A percentile compares a stretch with the other conserved stretches of the same genome.
Evolutionary conservation across 345 rosid species (phyloP).

Genomic region (Microthlaspi erraticum): DNA sequence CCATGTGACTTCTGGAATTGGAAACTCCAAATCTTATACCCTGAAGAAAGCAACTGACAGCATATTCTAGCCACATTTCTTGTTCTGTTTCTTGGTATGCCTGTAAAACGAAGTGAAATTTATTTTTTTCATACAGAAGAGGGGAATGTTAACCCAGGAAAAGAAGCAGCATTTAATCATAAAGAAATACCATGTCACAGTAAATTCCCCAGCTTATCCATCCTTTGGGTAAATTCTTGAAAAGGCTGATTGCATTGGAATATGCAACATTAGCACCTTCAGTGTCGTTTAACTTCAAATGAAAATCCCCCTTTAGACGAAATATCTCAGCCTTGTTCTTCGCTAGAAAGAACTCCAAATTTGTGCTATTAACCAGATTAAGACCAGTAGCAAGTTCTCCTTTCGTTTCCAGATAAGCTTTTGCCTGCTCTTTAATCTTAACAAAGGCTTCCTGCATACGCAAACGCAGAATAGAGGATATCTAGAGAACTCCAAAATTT

Average conservation of each 20-base stretch:
- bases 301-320: conserved; percentile 86
- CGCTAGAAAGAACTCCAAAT: conserved; percentile 81
- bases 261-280: conserved; percentile 85
- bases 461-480: conserved; percentile 17
- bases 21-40: conserved; percentile 93
- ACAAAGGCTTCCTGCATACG: conserved; percentile 89
- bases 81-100: conserved; percentile 81
- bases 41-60: conserved; percentile 91
- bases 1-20: conserved; percentile 93
- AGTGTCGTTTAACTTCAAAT: conserved; percentile 71
- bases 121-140: conserved; percentile 13
- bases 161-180: conserved; percentile 26
- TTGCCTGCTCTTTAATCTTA: conserved; percentile 96
- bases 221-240: conserved; percentile 92
- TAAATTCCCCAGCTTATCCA: conserved; percentile 99
- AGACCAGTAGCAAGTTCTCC: conserved; percentile 86
- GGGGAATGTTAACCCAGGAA: not conserved
- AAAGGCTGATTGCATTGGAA: conserved; percentile 85
- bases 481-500: conserved; percentile 26
- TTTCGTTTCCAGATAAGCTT: conserved; percentile 82
- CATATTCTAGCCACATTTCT: conserved; percentile 94
- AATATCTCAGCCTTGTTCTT: conserved; percentile 89
- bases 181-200: conserved; percentile 78
- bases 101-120: conserved; percentile 49
- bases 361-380: conserved; percentile 83